A percentile compares a stretch with the other conserved stretches of the same genome.
phyloP scores from a whole-genome alignment of 179 eudicot species.

The Spergularia azorica region DNA sequence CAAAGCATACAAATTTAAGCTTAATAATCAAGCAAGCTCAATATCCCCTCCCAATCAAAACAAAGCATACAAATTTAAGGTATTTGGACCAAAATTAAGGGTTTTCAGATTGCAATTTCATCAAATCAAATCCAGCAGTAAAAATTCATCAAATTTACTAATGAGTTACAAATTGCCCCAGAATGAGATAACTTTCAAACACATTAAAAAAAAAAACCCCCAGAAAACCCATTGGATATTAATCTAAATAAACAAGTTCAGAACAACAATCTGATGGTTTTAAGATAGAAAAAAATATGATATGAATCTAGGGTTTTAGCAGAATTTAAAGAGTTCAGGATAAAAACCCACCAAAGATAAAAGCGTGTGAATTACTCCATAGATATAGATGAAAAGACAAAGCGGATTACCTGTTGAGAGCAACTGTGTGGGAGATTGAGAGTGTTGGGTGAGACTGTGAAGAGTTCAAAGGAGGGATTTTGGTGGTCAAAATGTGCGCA shows the following conservation, averaged over 20 bases:
- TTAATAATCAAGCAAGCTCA: no score
- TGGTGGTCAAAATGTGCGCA: not conserved
- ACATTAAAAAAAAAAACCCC: not conserved
- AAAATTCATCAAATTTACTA: not conserved
- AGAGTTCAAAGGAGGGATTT: not conserved
- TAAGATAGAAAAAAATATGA: not conserved
- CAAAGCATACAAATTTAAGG: not conserved
- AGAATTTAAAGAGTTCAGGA: not conserved
- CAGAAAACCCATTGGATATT: conserved; percentile 1
- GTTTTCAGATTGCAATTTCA: no score
- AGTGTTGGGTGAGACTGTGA: not conserved
- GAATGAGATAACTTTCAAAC: conserved; percentile 9
- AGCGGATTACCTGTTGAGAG: conserved; percentile 4
- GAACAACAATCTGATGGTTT: not conserved
- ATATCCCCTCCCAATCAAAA: not conserved
- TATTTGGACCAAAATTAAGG: no score
- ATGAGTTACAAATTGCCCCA: not conserved
- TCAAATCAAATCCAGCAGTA: no score
- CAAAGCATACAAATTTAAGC: no score
- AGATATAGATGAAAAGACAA: not conserved
- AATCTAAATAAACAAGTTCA: conserved; percentile 6
- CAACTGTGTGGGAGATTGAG: not conserved
- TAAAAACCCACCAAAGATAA: not conserved
- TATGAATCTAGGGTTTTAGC: conserved; percentile 11
- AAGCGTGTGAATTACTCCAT: not conserved